phyloP scores from a whole-genome alignment of 768 basidiomycete genomes.

The Leccinum subtestaceum region DNA sequence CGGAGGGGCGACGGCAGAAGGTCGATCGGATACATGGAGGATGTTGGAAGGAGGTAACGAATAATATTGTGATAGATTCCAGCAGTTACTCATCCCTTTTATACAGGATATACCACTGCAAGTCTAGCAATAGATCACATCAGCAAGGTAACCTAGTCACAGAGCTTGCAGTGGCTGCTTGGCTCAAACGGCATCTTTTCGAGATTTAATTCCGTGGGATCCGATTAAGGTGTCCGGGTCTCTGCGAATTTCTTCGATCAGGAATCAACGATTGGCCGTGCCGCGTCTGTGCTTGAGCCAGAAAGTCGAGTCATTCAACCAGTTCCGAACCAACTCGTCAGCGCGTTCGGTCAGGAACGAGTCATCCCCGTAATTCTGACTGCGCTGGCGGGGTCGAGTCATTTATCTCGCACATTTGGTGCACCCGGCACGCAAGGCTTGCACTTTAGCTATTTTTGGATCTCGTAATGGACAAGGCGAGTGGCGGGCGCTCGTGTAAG shows the following conservation, averaged over 20 bases:
- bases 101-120: conserved; percentile 34
- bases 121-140: conserved; percentile 27
- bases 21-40: conserved; percentile 30
- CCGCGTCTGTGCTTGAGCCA: conserved; percentile 20
- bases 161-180: conserved; percentile 30
- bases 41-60: conserved; percentile 2
- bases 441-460: conserved; percentile 15
- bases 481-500: conserved; percentile 7
- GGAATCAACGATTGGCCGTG: conserved; percentile 23
- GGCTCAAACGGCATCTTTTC: conserved; percentile 31
- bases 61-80: conserved; percentile 7
- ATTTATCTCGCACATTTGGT: conserved; percentile 9
- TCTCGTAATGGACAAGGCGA: conserved; percentile 4
- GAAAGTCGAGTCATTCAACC: conserved; percentile 12
- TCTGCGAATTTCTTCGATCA: conserved; percentile 14
- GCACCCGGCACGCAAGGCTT: conserved; percentile 6
- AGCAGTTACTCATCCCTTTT: conserved; percentile 19
- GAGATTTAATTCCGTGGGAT: conserved; percentile 22
- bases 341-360: conserved; percentile 26
- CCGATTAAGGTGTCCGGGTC: conserved; percentile 15
- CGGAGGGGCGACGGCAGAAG: conserved; percentile 55
- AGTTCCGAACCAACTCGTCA: conserved; percentile 15
- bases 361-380: conserved; percentile 4
- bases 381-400: conserved; percentile 15
- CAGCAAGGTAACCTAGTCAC: conserved; percentile 35